Conservation (phyloP, 495 filamentous ascomycete species). For the Lophiostoma macrostomum region DNA sequence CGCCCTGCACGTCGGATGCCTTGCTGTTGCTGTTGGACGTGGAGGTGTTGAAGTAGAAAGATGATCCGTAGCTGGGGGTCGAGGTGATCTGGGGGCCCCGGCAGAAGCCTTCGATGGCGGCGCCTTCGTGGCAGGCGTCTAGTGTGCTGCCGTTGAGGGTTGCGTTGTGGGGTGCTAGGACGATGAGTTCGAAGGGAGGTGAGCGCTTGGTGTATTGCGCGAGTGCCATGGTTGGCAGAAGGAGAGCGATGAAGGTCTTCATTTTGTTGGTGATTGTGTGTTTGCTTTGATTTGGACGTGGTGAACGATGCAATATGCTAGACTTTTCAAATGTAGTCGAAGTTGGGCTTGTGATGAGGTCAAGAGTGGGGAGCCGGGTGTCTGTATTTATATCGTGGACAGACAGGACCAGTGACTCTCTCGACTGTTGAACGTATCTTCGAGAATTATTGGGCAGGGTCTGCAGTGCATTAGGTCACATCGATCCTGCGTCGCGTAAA, state of each 20-base stretch:
- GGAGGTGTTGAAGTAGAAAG: constrained; percentile 33
- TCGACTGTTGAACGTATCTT: no score
- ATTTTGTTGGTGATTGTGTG: constrained; percentile 1
- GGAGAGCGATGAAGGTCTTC: constrained; percentile 5
- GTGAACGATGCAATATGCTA: no score
- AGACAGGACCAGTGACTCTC: no score
- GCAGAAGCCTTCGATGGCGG: constrained; percentile 55
- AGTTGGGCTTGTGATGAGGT: no score
- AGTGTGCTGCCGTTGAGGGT: constrained; percentile 44
- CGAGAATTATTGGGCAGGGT: no score
- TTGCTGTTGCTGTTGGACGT: constrained; percentile 10
- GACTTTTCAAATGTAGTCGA: no score
- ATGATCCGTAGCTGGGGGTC: not conserved
- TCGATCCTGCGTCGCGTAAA: no score
- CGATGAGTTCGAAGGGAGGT: constrained; percentile 35
- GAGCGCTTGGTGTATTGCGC: constrained; percentile 28
- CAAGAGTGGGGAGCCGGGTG: no score
- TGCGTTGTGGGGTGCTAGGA: constrained; percentile 33
- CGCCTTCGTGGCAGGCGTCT: constrained; percentile 54
- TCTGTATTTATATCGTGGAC: no score
- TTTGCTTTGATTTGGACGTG: no score
- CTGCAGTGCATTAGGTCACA: no score
- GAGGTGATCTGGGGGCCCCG: constrained; percentile 26
- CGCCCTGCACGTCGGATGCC: constrained; percentile 43
- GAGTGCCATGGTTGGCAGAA: not conserved